These are phyloP conservation scores for Trichophyton rubrum DNA, from an alignment of 2,329 filamentous ascomycete species.

Conservation along the genomic window DNA sequence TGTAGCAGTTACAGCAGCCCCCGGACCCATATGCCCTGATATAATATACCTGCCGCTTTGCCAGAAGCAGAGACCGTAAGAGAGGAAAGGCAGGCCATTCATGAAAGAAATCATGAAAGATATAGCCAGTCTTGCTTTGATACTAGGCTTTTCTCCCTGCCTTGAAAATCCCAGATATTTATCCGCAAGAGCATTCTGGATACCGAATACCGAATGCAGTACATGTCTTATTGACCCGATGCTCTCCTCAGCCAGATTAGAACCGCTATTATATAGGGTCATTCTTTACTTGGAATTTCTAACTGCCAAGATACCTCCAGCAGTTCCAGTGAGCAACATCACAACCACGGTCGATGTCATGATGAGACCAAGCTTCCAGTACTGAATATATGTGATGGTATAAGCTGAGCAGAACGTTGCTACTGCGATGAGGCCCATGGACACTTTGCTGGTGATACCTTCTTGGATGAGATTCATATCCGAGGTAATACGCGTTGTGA, in stretches of 20 bases:
- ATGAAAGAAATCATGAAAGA: conserved; percentile 1
- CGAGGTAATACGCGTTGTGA: conserved; percentile 72
- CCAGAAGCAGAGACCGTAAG: conserved; percentile 45
- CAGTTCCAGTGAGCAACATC: not conserved
- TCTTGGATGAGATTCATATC: conserved; percentile 78
- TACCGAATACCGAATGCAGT: conserved; percentile 3
- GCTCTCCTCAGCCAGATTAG: not conserved
- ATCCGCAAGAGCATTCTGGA: not conserved
- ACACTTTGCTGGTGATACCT: conserved; percentile 70
- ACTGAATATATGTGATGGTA: not conserved
- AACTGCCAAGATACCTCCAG: not conserved
- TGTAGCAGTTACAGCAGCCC: conserved; percentile 59
- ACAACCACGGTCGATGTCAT: not conserved
- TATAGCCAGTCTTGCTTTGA: not conserved
- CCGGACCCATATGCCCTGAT: conserved; percentile 46
- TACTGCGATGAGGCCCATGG: conserved; percentile 28
- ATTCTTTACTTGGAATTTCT: not conserved
- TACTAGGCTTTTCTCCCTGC: not conserved
- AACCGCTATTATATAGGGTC: not conserved
- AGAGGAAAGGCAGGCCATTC: not conserved
- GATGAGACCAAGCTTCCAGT: not conserved
- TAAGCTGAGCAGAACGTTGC: not conserved
- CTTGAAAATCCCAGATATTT: not conserved
- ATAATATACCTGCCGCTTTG: conserved; percentile 57
- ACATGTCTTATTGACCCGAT: not conserved